phyloP scores from a whole-genome alignment of 306 rosid species.

The Ochetophila trinervis region DNA sequence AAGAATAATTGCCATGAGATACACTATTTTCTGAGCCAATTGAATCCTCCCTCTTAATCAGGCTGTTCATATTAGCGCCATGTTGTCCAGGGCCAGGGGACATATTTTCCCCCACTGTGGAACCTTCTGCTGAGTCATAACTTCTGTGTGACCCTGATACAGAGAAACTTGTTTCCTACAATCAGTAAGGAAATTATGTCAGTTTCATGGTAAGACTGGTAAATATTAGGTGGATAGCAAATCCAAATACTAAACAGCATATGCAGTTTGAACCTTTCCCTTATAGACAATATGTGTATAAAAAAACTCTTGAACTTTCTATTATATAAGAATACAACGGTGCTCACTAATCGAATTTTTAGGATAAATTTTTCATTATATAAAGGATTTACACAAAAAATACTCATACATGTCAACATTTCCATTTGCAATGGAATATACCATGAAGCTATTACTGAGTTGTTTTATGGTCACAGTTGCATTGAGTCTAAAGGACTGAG shows the following conservation, averaged over 20 bases:
- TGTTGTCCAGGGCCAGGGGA: constrained; percentile 21
- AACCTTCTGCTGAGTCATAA: constrained; percentile 37
- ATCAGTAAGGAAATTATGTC: constrained; percentile 8
- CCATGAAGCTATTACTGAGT: too few relatives aligned
- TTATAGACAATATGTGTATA: background rate
- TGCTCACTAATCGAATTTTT: background rate
- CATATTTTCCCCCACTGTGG: constrained; percentile 24
- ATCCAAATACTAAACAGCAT: background rate
- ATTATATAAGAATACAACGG: background rate
- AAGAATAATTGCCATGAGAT: constrained; percentile 16
- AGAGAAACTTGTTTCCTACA: constrained; percentile 50
- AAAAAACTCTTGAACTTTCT: background rate
- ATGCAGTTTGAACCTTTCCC: background rate
- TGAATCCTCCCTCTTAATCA: constrained; percentile 40
- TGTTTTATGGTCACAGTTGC: too few relatives aligned
- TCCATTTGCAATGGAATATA: too few relatives aligned
- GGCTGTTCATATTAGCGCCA: constrained; percentile 22
- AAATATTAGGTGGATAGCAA: background rate
- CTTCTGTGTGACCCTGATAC: constrained; percentile 42
- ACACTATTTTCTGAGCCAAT: constrained; percentile 28
- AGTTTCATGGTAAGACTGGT: constrained; percentile 14
- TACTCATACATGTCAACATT: background rate
- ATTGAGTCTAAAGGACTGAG: too few relatives aligned
- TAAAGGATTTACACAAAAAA: background rate
- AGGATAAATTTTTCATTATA: too few relatives aligned